These are phyloP conservation scores for Ogataea allantospora DNA, from an alignment of 805 yeast genomes.

Conservation along the genomic window DNA sequence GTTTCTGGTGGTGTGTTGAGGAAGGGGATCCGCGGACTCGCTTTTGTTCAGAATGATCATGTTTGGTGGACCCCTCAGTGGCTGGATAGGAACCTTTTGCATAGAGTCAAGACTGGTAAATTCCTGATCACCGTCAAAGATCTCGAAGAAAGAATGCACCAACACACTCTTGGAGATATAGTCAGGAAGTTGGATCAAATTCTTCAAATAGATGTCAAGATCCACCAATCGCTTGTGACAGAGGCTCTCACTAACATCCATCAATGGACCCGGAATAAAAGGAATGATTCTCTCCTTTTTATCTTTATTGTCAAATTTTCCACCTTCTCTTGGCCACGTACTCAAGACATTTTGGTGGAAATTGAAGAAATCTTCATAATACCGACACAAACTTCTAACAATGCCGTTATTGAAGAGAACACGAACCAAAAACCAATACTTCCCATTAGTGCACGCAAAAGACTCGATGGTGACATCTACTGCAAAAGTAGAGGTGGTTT, in stretches of 20 bases:
- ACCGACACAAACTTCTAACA: constrained; percentile 72
- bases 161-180: constrained; percentile 69
- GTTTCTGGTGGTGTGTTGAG: constrained; percentile 22
- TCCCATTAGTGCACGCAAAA: constrained; percentile 76
- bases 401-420: constrained; percentile 70
- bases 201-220: constrained; percentile 49
- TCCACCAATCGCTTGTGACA: constrained; percentile 54
- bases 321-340: constrained; percentile 89
- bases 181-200: constrained; percentile 66
- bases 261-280: constrained; percentile 93
- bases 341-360: constrained; percentile 82
- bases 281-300: constrained; percentile 84
- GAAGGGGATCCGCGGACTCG: constrained; percentile 13
- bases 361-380: constrained; percentile 94
- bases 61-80: constrained; percentile 32
- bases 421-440: constrained; percentile 82
- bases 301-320: constrained; percentile 67
- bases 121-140: constrained; percentile 64
- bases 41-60: constrained; percentile 27
- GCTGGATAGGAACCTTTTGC: constrained; percentile 25
- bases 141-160: constrained; percentile 69
- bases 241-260: constrained; percentile 77
- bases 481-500: constrained; percentile 33
- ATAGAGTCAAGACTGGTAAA: constrained; percentile 19
- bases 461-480: constrained; percentile 74